These are phyloP conservation scores for Gaultheria prostrata DNA, from an alignment of 148 eudicot genomes.

Conservation along the genomic window DNA sequence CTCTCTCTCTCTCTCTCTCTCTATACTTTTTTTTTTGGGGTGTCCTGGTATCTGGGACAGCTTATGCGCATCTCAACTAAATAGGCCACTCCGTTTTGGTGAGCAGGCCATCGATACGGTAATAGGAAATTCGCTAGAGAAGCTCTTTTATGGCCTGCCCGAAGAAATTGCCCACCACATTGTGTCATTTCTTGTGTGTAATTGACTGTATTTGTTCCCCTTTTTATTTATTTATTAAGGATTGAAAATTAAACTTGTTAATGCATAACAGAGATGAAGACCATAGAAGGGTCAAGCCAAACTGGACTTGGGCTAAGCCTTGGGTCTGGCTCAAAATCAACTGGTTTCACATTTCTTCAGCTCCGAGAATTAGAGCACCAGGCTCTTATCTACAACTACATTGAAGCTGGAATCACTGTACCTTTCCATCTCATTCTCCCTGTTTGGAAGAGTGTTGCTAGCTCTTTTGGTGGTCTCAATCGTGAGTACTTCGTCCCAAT, in stretches of 20 bases:
- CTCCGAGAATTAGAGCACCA: slow-evolving; percentile 29
- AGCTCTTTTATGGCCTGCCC: too few species aligned
- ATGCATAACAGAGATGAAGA: not conserved
- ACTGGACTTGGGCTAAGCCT: slow-evolving; percentile 4
- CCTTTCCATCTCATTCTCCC: slow-evolving; percentile 30
- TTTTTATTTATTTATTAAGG: too few species aligned
- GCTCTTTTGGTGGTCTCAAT: slow-evolving; percentile 2
- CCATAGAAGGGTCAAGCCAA: not conserved
- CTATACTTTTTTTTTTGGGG: not conserved
- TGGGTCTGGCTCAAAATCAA: not conserved
- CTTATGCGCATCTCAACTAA: too few species aligned
- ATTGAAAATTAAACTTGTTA: not conserved
- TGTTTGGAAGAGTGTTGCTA: slow-evolving; percentile 32
- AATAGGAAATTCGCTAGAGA: too few species aligned
- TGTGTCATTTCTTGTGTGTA: too few species aligned
- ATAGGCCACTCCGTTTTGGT: too few species aligned
- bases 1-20: not conserved
- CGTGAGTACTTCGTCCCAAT: not conserved
- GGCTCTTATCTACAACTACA: slow-evolving; percentile 28
- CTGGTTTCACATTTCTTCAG: slow-evolving; percentile 32
- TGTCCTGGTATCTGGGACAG: too few species aligned
- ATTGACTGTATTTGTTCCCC: too few species aligned
- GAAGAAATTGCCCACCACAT: too few species aligned
- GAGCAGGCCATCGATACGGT: too few species aligned
- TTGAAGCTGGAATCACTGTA: slow-evolving; percentile 27